Evolutionary conservation across 1,284 basidiomycete genomes (phyloP), one percentile per base, ranked within the genome.

Genomic region (Fomitopsis betulina): DNA sequence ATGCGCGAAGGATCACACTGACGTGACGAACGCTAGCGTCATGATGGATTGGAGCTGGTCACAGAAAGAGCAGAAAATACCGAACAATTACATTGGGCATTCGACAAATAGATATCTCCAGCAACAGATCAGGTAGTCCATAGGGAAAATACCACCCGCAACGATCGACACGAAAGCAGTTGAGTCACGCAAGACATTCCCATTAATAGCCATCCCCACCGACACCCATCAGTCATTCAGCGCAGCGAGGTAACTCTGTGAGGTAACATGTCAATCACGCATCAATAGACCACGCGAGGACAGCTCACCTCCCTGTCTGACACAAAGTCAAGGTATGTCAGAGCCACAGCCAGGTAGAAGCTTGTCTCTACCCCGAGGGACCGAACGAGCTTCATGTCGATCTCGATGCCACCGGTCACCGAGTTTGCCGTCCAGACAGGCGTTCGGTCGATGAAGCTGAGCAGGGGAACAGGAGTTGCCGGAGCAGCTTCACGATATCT

Each of bases 261-360:
- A 30, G 33, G 49, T 19, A 37, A 51, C 49, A 35, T 13, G 49
- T 51, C 32, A 51, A 51, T 51, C 32, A 51, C 32, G 33, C 25
- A 51, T 33, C 49, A 32, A 37, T n/a, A 37, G 17, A 19, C 19
- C 49, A 51, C 23, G 32, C 17, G 15, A 23, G 13, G 37, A 58
- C 51, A 3, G 63, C 84, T 63, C 60, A 88, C 90, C 75, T 91
- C 89, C 65, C 87, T 77, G 60, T 92, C 89, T 63, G 82, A 81
- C 63, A 91, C 67, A 67, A 89, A 91, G 59, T 89, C 89, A 19
- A 89, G 72, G 68, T 91, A 93, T 1, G 86, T 85, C 65, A 91
- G 69, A 0, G 84, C 85, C 45, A 89, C 75, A 1, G 87, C 81
- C 45, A 91, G 75, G 84, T 89, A 93, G 68, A 93, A 92, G 58